Evolutionary conservation across 306 rosid species (phyloP).

Genomic region (Vicia sativa): DNA sequence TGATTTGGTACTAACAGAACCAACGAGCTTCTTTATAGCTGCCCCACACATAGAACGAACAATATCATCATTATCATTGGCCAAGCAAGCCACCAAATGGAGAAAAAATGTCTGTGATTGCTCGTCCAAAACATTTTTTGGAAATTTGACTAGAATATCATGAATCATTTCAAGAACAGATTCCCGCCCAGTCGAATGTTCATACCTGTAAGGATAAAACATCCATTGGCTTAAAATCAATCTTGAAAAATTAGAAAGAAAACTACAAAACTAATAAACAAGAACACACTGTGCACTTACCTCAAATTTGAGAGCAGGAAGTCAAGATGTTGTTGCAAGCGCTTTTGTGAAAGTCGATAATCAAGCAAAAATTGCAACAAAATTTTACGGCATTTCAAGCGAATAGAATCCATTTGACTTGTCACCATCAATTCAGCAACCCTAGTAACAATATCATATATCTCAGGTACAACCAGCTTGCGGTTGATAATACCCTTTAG

Average conservation of each 20-base stretch:
- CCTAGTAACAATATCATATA: slow-evolving; percentile 80
- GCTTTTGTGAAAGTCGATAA: slow-evolving; percentile 70
- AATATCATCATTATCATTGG: slow-evolving; percentile 70
- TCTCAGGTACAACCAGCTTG: slow-evolving; percentile 76
- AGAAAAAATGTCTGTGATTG: slow-evolving; percentile 76
- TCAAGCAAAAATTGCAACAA: slow-evolving; percentile 82
- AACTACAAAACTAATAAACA: not conserved
- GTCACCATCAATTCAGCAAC: slow-evolving; percentile 92
- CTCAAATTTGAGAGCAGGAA: slow-evolving; percentile 77
- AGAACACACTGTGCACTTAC: slow-evolving; percentile 42
- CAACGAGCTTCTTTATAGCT: slow-evolving; percentile 70
- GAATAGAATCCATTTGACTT: slow-evolving; percentile 79
- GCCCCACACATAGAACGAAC: slow-evolving; percentile 86
- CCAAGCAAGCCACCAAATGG: slow-evolving; percentile 82
- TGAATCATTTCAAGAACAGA: slow-evolving; percentile 92
- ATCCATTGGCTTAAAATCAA: slow-evolving; percentile 19
- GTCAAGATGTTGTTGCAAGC: slow-evolving; percentile 83
- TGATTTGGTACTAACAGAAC: slow-evolving; percentile 55
- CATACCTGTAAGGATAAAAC: slow-evolving; percentile 61
- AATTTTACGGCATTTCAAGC: slow-evolving; percentile 77
- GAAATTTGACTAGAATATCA: slow-evolving; percentile 74
- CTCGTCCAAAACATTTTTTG: slow-evolving; percentile 68
- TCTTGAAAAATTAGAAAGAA: not conserved
- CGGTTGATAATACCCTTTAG: slow-evolving; percentile 80
- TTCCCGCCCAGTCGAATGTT: slow-evolving; percentile 83